Evolutionary conservation across 2,329 filamentous ascomycete species (phyloP).

Genomic region (Calonectria multiphialidica): DNA sequence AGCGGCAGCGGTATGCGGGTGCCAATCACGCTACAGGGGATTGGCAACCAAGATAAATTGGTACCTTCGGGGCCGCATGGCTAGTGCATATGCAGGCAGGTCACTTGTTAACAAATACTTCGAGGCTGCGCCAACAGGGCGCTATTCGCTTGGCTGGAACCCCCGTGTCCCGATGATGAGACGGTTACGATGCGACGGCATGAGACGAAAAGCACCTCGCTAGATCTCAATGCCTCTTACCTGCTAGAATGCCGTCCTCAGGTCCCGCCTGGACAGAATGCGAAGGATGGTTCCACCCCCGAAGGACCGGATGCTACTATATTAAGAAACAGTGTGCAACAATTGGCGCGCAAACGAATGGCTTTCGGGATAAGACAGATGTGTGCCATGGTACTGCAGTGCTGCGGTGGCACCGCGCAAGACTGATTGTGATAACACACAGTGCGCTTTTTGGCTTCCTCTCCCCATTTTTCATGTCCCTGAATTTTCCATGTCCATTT

Average conservation of each 20-base stretch:
- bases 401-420: constrained; percentile 3
- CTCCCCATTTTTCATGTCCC: neutral
- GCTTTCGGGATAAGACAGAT: neutral
- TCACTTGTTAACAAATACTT: neutral
- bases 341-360: neutral
- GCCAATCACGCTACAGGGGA: constrained; percentile 4
- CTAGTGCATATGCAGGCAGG: neutral
- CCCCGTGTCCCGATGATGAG: neutral
- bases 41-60: constrained; percentile 1
- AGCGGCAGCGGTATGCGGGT: neutral
- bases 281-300: neutral
- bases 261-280: neutral
- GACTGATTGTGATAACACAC: constrained; percentile 11
- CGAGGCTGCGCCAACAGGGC: neutral
- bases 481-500: neutral
- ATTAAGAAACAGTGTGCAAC: constrained; percentile 1
- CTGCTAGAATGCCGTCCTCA: neutral
- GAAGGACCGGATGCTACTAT: constrained; percentile 6
- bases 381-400: neutral
- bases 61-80: neutral
- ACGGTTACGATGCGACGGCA: neutral
- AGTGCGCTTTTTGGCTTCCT: neutral
- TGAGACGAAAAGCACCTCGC: neutral
- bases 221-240: neutral
- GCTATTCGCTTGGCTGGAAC: neutral